A percentile compares a stretch with the other conserved stretches of the same genome.
Evolutionary conservation across 2,329 filamentous ascomycete genomes (phyloP).

Genomic region (Ophiostoma ulmi): DNA sequence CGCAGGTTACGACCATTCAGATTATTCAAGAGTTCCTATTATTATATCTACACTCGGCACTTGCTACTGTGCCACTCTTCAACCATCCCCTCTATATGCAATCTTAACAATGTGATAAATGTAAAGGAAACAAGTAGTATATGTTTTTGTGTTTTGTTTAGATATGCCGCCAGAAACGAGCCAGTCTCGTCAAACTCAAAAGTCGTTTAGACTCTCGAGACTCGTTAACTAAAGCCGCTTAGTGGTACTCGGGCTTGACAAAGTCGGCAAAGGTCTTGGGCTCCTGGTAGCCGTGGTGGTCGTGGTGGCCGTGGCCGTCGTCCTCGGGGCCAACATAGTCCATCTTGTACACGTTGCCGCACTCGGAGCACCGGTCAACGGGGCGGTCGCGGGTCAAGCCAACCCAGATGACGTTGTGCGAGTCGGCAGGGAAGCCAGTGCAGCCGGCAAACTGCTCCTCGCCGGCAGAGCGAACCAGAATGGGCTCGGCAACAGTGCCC

Average conservation of each 20-base stretch:
- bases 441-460: conserved; percentile 96
- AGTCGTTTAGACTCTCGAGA: background rate
- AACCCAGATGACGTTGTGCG: conserved; percentile 85
- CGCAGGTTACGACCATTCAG: background rate
- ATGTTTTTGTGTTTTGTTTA: background rate
- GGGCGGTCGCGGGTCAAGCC: conserved; percentile 84
- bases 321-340: conserved; percentile 85
- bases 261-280: conserved; percentile 95
- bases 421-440: conserved; percentile 90
- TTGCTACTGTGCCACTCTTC: background rate
- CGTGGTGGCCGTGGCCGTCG: conserved; percentile 55
- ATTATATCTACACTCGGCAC: conserved; percentile 13
- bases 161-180: background rate
- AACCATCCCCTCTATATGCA: conserved; percentile 7
- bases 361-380: conserved; percentile 92
- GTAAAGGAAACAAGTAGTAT: conserved; percentile 1
- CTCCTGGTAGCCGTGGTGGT: conserved; percentile 63
- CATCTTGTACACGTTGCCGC: conserved; percentile 96
- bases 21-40: conserved; percentile 11
- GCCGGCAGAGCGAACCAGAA: conserved; percentile 83
- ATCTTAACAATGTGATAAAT: conserved; percentile 7
- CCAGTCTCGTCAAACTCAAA: background rate
- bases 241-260: conserved; percentile 92
- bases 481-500: conserved; percentile 85
- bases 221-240: conserved; percentile 33